These are phyloP conservation scores for Stagonosporopsis chrysanthemi DNA, from an alignment of 2,329 filamentous ascomycete species.

Conservation along the genomic window DNA sequence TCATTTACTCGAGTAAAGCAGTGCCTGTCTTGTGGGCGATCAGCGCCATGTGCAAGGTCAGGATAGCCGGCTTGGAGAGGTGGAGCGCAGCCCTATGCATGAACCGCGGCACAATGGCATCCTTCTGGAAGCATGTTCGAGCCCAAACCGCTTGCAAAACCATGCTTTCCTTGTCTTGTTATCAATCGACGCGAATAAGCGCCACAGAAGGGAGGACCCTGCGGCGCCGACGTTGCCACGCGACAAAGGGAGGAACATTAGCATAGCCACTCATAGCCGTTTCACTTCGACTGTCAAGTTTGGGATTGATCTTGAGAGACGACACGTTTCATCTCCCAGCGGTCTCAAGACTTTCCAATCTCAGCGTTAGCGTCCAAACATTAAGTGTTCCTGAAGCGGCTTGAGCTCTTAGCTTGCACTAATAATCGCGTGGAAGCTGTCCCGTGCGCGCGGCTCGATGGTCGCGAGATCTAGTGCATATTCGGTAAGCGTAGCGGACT, in stretches of 20 bases:
- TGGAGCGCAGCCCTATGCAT: slow-evolving; percentile 16
- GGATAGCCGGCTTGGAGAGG: slow-evolving; percentile 13
- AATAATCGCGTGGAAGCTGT: slow-evolving; percentile 33
- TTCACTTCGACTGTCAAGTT: slow-evolving; percentile 23
- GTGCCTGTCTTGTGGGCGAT: slow-evolving; percentile 8
- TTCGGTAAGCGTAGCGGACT: slow-evolving; percentile 16
- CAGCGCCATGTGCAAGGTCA: slow-evolving; percentile 12
- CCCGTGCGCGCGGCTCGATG: slow-evolving; percentile 26
- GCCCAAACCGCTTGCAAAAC: slow-evolving; percentile 15
- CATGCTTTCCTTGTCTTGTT: slow-evolving; percentile 18
- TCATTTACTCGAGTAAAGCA: slow-evolving; percentile 9
- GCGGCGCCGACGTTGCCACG: slow-evolving; percentile 18
- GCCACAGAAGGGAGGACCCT: slow-evolving; percentile 17
- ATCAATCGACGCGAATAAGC: slow-evolving; percentile 6
- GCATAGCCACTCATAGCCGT: slow-evolving; percentile 14
- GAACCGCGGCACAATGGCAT: slow-evolving; percentile 14
- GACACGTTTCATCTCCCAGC: slow-evolving; percentile 22
- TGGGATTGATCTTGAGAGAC: slow-evolving; percentile 16
- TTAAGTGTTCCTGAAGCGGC: slow-evolving; percentile 13
- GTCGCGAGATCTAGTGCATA: slow-evolving; percentile 14
- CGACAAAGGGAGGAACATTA: slow-evolving; percentile 10
- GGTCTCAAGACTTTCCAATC: slow-evolving; percentile 17
- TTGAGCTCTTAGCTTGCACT: slow-evolving; percentile 17
- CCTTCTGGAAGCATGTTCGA: slow-evolving; percentile 27
- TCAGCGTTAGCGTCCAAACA: slow-evolving; percentile 21